phyloP scores from a whole-genome alignment of 495 filamentous ascomycete species.

The Daldinia childiae region DNA sequence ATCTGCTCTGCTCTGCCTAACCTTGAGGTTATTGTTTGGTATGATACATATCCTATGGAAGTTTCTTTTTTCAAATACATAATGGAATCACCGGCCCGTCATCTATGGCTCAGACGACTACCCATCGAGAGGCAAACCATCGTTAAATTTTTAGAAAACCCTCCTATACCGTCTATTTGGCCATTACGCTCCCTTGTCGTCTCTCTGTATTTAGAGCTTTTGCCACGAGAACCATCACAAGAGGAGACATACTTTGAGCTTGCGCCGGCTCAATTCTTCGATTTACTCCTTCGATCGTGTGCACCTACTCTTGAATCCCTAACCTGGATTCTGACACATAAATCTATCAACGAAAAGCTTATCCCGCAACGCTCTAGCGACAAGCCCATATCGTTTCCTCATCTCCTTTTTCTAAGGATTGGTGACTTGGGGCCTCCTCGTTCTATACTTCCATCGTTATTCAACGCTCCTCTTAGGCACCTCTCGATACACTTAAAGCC shows the following conservation, averaged over 20 bases:
- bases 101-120: not conserved
- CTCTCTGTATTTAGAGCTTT: not conserved
- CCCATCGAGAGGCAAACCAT: not conserved
- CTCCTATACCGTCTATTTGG: not conserved
- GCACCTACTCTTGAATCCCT: slow-evolving; percentile 6
- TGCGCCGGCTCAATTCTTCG: not conserved
- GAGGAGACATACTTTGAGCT: not conserved
- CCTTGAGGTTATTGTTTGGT: not conserved
- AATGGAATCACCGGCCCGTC: not conserved
- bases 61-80: not conserved
- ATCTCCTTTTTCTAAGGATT: not conserved
- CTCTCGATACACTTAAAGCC: not conserved
- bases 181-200: not conserved
- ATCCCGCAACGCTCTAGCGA: not conserved
- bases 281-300: not conserved
- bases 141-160: not conserved
- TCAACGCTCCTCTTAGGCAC: slow-evolving; percentile 8
- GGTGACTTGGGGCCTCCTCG: not conserved
- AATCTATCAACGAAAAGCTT: not conserved
- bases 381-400: not conserved
- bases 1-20: not conserved
- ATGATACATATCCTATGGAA: not conserved
- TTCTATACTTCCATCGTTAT: not conserved
- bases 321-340: not conserved
- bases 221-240: not conserved